Evolutionary conservation across 2,329 filamentous ascomycete genomes (phyloP), one percentile per base, ranked within the genome.

Genomic region (Aspergillus quadrilineatus): DNA sequence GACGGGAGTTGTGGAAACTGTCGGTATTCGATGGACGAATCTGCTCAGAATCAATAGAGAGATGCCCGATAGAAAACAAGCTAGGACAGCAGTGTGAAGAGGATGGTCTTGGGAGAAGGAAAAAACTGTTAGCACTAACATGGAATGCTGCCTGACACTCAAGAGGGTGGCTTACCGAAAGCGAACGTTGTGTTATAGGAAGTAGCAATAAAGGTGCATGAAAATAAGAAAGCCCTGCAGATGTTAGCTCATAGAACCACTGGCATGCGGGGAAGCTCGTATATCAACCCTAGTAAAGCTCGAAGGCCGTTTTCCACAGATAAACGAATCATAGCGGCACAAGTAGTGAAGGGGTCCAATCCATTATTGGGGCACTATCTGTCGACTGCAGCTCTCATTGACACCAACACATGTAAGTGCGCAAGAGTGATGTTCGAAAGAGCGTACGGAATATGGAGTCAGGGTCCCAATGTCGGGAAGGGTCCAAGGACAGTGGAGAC

Each of bases 21-120:
- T 58, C 53, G 66, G 68, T 51, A 67, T 60, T 39, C 45, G 58
- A 57, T 63, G 63, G 34, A 70, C 57, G 32, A 74, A 71, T 53
- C 69, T 70, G 60, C 71, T 74, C 44, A 73, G 60, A 37, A 68
- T 64, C 9, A 79, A 58, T 30, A 80, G 66, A 39, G 65, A 69
- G 22, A 68, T 60, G 7, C 76, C 77, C 8, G 74, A 67, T 26
- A 75, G 65, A 41, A 74, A 70, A 39, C 80, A 76, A 22, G 73
- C 64, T 4, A 78, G 60, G 37, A 77, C 68, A 15, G 71, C 65
- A 6, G 77, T 73, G 60, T 77, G 77, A 12, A 79, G 61, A 4
- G 80, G 79, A 48, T 75, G 77, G 61, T 80, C 80, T 79, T 55
- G 7, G n/a, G 4, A 44, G 43, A 17, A 5, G 26, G 5, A 5